These are phyloP conservation scores for Aspergillus alliaceus DNA, from an alignment of 2,329 filamentous ascomycete genomes.

Conservation along the genomic window DNA sequence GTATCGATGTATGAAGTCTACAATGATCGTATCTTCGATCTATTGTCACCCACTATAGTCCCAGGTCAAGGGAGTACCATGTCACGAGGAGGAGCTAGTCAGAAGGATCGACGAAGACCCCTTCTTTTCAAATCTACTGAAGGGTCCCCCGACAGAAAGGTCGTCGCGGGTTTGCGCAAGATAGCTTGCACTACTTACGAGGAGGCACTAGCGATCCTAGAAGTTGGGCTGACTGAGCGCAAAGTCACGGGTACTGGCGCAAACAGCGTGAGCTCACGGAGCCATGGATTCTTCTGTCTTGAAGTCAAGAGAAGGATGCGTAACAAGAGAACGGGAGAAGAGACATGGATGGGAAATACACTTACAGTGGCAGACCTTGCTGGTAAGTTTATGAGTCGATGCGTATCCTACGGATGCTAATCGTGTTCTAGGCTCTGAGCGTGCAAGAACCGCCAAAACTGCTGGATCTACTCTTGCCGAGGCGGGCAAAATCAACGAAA, in stretches of 20 bases:
- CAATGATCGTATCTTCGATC: slow-evolving; percentile 95
- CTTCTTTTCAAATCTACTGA: slow-evolving; percentile 92
- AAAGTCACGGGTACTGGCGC: slow-evolving; percentile 87
- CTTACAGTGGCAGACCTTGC: slow-evolving; percentile 90
- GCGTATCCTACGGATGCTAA: slow-evolving; percentile 18
- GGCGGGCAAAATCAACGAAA: slow-evolving; percentile 97
- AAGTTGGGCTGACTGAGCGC: slow-evolving; percentile 83
- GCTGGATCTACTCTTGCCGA: slow-evolving; percentile 89
- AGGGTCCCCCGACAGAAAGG: slow-evolving; percentile 82
- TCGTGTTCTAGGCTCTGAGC: slow-evolving; percentile 65
- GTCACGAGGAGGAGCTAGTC: slow-evolving; percentile 47
- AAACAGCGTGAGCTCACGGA: slow-evolving; percentile 88
- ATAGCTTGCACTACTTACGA: slow-evolving; percentile 78
- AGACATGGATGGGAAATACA: slow-evolving; percentile 72
- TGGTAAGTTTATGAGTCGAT: slow-evolving; percentile 49
- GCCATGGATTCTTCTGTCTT: slow-evolving; percentile 93
- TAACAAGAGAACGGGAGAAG: slow-evolving; percentile 51
- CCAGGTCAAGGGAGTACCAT: slow-evolving; percentile 42
- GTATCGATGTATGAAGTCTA: slow-evolving; percentile 99
- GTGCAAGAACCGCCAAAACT: slow-evolving; percentile 90
- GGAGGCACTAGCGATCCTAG: slow-evolving; percentile 85
- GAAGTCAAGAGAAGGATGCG: slow-evolving; percentile 80
- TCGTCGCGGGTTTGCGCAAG: slow-evolving; percentile 89
- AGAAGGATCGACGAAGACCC: slow-evolving; percentile 74
- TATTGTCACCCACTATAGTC: slow-evolving; percentile 62